Conservation (phyloP, 192 early-diverging fungal species). For the Lobosporangium transversale region DNA sequence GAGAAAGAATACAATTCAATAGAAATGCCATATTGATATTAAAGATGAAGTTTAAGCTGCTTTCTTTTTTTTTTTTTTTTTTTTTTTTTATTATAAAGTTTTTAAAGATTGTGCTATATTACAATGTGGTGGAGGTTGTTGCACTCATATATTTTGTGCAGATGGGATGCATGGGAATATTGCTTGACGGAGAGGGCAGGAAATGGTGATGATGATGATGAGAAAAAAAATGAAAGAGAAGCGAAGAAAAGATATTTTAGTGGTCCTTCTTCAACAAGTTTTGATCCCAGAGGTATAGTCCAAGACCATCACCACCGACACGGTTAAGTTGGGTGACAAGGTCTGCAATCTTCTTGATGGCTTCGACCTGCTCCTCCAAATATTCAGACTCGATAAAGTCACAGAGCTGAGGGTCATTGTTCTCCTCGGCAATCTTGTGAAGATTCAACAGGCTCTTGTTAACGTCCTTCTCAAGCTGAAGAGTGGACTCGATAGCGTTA, state of each 20-base stretch:
- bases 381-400: conserved; percentile 63
- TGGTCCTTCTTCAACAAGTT: conserved; percentile 48
- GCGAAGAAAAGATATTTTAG: not conserved
- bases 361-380: conserved; percentile 65
- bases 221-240: conserved; percentile 1
- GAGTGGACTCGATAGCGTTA: conserved; percentile 65
- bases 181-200: too few relatives aligned
- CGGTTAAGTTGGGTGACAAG: conserved; percentile 66
- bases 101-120: too few relatives aligned
- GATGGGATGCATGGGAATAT: too few relatives aligned
- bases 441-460: conserved; percentile 66
- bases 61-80: too few relatives aligned
- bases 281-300: conserved; percentile 68
- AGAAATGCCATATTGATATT: not conserved
- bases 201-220: not conserved
- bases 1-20: not conserved
- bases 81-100: too few relatives aligned
- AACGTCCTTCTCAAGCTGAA: conserved; percentile 67
- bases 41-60: too few relatives aligned
- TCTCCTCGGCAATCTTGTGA: conserved; percentile 61
- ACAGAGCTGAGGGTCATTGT: conserved; percentile 65
- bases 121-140: too few relatives aligned
- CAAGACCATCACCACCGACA: conserved; percentile 59
- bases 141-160: too few relatives aligned
- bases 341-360: conserved; percentile 64